Conservation (phyloP, 257 asterid species). For the Lavandula angustifolia region DNA sequence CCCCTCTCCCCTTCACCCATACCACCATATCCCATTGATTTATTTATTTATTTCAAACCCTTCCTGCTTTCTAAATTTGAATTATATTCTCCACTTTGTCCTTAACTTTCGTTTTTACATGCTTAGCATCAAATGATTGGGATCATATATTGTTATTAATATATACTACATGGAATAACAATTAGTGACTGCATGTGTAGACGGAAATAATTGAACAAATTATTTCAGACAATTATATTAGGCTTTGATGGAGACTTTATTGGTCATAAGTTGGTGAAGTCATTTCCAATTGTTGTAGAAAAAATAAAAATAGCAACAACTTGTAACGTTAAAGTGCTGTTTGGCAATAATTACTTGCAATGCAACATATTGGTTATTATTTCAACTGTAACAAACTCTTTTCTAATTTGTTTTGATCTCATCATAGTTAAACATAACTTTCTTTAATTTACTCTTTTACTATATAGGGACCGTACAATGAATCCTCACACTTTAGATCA, state of each 20-base stretch:
- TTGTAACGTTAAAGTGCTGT: slow-evolving; percentile 21
- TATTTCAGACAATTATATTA: slow-evolving; percentile 23
- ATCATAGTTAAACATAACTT: no score
- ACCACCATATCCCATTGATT: no score
- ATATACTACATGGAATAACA: neutral
- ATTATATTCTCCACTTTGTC: neutral
- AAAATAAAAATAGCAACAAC: neutral
- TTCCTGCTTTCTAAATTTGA: slow-evolving; percentile 8
- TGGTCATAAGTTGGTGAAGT: slow-evolving; percentile 2
- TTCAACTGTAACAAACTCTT: no score
- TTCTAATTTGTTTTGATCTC: no score
- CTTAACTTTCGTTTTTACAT: slow-evolving; percentile 27
- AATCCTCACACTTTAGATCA: no score
- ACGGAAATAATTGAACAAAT: slow-evolving; percentile 28
- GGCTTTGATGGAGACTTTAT: slow-evolving; percentile 14
- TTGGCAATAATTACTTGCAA: slow-evolving; percentile 25
- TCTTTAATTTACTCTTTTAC: no score
- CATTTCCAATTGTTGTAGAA: slow-evolving; percentile 7
- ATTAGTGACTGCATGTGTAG: slow-evolving; percentile 32
- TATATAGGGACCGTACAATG: no score
- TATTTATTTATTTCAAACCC: no score
- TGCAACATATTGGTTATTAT: neutral
- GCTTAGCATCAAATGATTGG: slow-evolving; percentile 38
- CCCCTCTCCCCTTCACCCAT: slow-evolving; percentile 14
- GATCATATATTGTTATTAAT: slow-evolving; percentile 7